Base-by-base conservation (phyloP, 2,329 filamentous ascomycete genomes). In the Colletotrichum sidae region DNA sequence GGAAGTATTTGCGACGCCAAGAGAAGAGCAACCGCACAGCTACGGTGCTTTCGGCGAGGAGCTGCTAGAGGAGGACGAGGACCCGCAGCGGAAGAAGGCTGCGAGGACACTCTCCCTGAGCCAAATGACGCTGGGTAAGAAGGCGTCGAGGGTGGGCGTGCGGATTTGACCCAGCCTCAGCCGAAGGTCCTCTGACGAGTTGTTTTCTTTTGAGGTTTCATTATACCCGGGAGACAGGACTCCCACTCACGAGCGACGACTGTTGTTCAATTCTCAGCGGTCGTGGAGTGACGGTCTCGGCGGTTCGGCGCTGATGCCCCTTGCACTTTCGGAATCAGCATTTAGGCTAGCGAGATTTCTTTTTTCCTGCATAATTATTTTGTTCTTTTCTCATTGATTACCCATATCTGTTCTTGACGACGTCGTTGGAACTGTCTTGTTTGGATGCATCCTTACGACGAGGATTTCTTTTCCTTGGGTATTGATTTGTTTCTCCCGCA, bases 21-120 rank as follows among this genome's bases (percentile, higher is more conserved):
- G 74, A 9, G 85, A 87, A 70, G 83, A 84, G 57, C 70, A 73
- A 8, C 61, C 70, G 6, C 69, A 73, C 5, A 67, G 72, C 12
- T 75, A 76, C 37, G 78, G 69, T 33, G 78, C 76, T 5, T 81
- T 81, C 51, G 81, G 76, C 57, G 81, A 80, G 73, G 80, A 80
- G 71, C 74, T 80, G 67, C 74, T 65, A 44, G 75, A 71, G 33
- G 78, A 78, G 34, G 78, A 78, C 17, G 77, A 79, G 54, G 75
- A 77, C 9, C 70, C 75, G 17, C 76, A 74, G 50, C 75, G 77
- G 55, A 84, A 85, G 67, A 86, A 80, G 72, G 87, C 88, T 1
- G 87, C 86, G 25, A 85, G 86, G 68, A 90, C 88, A 47, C 81
- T 93, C 71, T 92, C 86, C 35, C 79, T 91, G 10, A 87, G 86